Evolutionary conservation across 192 early-diverging fungal genomes (phyloP).

Genomic region (Cladochytrium replicatum): DNA sequence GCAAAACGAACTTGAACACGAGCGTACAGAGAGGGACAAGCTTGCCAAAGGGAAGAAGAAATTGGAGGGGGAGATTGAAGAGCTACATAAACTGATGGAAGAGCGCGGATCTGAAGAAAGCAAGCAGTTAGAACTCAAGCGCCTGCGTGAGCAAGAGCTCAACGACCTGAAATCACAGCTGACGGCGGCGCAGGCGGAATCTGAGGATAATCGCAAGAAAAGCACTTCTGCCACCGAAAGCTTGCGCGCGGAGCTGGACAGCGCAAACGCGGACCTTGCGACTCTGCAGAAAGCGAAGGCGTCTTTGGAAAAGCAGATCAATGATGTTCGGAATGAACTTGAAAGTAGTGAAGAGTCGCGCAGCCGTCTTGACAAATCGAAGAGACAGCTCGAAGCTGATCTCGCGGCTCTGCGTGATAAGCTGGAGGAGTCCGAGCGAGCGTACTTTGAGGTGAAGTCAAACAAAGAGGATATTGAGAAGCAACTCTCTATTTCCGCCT

Average conservation of each 20-base stretch:
- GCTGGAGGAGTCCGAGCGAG: constrained; percentile 46
- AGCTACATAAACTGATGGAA: constrained; percentile 31
- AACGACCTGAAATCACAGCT: constrained; percentile 34
- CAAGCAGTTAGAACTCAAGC: constrained; percentile 41
- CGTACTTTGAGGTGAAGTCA: constrained; percentile 47
- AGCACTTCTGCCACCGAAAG: constrained; percentile 28
- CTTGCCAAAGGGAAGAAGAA: constrained; percentile 38
- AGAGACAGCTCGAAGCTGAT: constrained; percentile 33
- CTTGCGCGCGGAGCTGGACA: constrained; percentile 38
- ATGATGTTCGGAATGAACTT: constrained; percentile 24
- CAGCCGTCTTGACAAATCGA: constrained; percentile 24
- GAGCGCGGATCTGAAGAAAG: constrained; percentile 43
- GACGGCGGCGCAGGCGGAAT: constrained; percentile 23
- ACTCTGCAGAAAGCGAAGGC: constrained; percentile 23
- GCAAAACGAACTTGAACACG: constrained; percentile 32
- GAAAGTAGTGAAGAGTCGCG: constrained; percentile 35
- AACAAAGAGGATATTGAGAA: constrained; percentile 60
- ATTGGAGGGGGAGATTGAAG: constrained; percentile 35
- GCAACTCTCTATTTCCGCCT: constrained; percentile 42
- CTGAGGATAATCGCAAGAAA: constrained; percentile 35
- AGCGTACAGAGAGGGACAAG: constrained; percentile 36
- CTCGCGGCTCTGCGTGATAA: constrained; percentile 14
- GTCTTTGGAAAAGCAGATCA: constrained; percentile 30
- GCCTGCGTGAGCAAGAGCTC: constrained; percentile 45
- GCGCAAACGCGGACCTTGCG: constrained; percentile 23